Conservation (phyloP, 306 rosid genomes). For the Arachis stenosperma region DNA sequence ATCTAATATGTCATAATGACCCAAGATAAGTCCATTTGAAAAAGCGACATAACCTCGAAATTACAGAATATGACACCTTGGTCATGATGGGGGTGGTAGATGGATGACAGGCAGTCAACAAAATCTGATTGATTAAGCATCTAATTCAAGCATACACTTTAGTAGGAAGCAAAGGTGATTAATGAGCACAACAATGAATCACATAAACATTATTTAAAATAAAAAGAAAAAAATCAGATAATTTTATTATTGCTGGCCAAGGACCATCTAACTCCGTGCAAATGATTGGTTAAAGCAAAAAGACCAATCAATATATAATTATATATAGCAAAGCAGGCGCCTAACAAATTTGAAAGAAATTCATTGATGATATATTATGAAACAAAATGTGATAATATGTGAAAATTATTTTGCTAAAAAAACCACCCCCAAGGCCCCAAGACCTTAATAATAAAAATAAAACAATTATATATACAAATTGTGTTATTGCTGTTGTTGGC, state of each 20-base stretch:
- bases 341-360: constrained; percentile 37
- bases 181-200: constrained; percentile 38
- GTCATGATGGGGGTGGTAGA: constrained; percentile 40
- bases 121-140: constrained; percentile 45
- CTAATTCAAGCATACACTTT: constrained; percentile 38
- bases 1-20: constrained; percentile 39
- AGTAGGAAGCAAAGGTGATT: constrained; percentile 32
- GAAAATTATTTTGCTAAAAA: background rate
- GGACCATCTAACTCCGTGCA: constrained; percentile 40
- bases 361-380: background rate
- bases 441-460: constrained; percentile 3
- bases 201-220: background rate
- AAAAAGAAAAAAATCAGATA: too few relatives aligned
- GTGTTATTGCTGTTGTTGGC: constrained; percentile 27
- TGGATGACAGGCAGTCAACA: constrained; percentile 38
- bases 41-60: constrained; percentile 24
- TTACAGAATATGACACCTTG: constrained; percentile 27
- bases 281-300: constrained; percentile 43
- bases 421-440: background rate
- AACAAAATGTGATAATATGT: constrained; percentile 22
- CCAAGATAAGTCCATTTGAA: constrained; percentile 32
- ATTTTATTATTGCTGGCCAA: constrained; percentile 42
- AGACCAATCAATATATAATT: constrained; percentile 10
- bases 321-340: constrained; percentile 7
- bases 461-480: constrained; percentile 27